Conservation (phyloP, 2,329 filamentous ascomycete species). For the Ophiostoma australiae region DNA sequence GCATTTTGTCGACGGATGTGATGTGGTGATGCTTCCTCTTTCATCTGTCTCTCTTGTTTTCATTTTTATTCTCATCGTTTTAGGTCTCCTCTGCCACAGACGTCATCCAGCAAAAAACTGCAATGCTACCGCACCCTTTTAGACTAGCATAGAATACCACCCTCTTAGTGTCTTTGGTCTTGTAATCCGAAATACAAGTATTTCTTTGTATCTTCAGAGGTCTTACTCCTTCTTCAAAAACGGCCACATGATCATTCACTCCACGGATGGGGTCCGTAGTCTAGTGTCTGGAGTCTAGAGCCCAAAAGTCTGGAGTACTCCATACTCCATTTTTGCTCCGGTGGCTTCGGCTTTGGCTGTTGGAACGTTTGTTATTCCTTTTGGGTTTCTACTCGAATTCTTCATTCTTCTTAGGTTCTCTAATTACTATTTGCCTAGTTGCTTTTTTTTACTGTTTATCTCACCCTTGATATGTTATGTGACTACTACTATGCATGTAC, state of each 20-base stretch:
- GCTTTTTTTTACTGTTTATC: not conserved
- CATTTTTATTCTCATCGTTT: not conserved
- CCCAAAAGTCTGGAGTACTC: not conserved
- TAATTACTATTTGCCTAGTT: not conserved
- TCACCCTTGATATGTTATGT: not conserved
- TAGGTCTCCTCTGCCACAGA: not conserved
- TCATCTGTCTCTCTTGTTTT: not conserved
- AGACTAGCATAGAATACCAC: not conserved
- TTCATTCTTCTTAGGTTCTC: not conserved
- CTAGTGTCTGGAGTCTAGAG: not conserved
- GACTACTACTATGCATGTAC: not conserved
- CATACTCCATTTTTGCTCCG: not conserved
- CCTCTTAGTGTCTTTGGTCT: not conserved
- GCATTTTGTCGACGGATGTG: not conserved
- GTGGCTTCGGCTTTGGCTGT: not conserved
- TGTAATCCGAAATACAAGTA: not conserved
- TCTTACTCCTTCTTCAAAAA: not conserved
- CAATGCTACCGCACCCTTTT: not conserved
- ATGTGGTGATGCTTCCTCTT: slow-evolving; percentile 5
- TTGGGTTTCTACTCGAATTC: not conserved
- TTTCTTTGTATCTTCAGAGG: not conserved
- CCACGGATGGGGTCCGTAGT: not conserved
- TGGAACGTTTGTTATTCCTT: not conserved
- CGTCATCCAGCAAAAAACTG: not conserved
- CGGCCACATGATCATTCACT: not conserved